Evolutionary conservation across 495 filamentous ascomycete genomes (phyloP).

Genomic region (Daldinia caldariorum): DNA sequence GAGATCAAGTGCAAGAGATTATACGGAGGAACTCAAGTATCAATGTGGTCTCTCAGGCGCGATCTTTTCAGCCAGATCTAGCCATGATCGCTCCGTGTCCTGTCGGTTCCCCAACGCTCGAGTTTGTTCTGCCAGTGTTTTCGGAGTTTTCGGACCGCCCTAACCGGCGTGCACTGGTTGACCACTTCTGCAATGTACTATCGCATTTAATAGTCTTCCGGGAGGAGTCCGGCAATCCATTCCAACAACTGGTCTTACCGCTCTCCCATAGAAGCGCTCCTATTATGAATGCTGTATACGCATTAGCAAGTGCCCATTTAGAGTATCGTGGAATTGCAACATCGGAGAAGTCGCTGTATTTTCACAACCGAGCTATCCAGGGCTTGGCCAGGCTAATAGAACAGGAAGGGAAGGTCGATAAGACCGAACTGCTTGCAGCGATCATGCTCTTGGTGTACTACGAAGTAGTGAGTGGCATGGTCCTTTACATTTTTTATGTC

Average conservation of each 20-base stretch:
- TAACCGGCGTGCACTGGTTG: slow-evolving; percentile 65
- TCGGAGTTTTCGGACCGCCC: slow-evolving; percentile 64
- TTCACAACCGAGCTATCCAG: slow-evolving; percentile 67
- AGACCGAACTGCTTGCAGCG: slow-evolving; percentile 67
- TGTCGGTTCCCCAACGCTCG: slow-evolving; percentile 57
- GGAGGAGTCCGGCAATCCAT: slow-evolving; percentile 70
- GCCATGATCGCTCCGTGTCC: slow-evolving; percentile 62
- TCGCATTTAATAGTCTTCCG: slow-evolving; percentile 71
- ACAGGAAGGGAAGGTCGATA: slow-evolving; percentile 58
- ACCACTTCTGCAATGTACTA: slow-evolving; percentile 71
- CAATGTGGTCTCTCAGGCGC: slow-evolving; percentile 36
- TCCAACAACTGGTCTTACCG: slow-evolving; percentile 68
- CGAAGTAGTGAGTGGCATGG: slow-evolving; percentile 62
- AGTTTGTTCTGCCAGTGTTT: slow-evolving; percentile 63
- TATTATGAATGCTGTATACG: slow-evolving; percentile 67
- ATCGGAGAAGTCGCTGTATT: slow-evolving; percentile 65
- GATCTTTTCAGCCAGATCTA: slow-evolving; percentile 50
- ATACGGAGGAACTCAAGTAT: slow-evolving; percentile 36
- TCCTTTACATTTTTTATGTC: neutral
- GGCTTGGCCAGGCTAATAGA: slow-evolving; percentile 67
- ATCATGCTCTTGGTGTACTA: slow-evolving; percentile 73
- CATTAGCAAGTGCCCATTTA: slow-evolving; percentile 66
- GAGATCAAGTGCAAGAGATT: slow-evolving; percentile 21
- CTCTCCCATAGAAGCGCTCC: slow-evolving; percentile 63
- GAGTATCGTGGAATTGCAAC: slow-evolving; percentile 67